Conservation (phyloP, 2,329 filamentous ascomycete species). For the Colletotrichum australisinense region DNA sequence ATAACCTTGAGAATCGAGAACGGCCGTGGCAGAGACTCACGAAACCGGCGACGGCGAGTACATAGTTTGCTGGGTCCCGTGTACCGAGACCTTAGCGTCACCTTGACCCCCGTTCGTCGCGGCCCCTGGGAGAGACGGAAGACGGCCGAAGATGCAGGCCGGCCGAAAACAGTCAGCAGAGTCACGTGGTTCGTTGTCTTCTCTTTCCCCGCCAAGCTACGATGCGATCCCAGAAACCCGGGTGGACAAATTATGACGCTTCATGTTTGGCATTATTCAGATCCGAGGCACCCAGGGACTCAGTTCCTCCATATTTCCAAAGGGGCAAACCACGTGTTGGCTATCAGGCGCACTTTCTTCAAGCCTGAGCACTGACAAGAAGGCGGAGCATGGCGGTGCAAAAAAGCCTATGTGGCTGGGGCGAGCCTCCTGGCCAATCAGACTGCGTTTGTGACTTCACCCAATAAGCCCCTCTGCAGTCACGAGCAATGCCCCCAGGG, state of each 20-base stretch:
- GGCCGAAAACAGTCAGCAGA: neutral
- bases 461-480: too few relatives aligned
- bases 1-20: neutral
- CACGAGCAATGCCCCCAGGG: too few relatives aligned
- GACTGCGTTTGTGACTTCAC: neutral
- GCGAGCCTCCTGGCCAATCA: neutral
- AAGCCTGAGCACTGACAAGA: neutral
- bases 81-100: conserved; percentile 6
- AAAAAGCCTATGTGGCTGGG: neutral
- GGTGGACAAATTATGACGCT: neutral
- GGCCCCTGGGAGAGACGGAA: neutral
- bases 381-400: neutral
- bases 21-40: neutral
- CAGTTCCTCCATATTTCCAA: neutral
- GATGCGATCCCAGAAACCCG: neutral
- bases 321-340: neutral
- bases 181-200: neutral
- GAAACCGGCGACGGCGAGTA: neutral
- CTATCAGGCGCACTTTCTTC: neutral
- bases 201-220: neutral
- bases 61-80: neutral
- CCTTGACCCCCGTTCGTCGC: neutral
- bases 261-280: neutral
- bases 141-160: neutral
- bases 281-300: conserved; percentile 6